phyloP scores from a whole-genome alignment of 1,139 yeast species.

The Debaryomyces udenii region DNA sequence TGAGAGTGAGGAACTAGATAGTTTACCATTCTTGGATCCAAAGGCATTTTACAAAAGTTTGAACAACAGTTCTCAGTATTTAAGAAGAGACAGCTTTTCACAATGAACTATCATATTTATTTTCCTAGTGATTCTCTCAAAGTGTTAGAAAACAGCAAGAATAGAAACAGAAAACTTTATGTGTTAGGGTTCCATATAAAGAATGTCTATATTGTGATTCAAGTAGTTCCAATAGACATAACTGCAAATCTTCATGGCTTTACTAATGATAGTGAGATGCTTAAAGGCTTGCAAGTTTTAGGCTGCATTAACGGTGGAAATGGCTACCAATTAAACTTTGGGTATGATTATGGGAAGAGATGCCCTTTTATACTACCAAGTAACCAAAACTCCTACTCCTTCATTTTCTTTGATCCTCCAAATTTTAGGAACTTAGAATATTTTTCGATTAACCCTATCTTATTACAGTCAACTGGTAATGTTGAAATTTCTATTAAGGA shows the following conservation, averaged over 20 bases:
- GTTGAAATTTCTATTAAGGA: conserved; percentile 11
- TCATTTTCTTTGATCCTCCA: conserved; percentile 75
- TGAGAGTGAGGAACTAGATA: conserved; percentile 15
- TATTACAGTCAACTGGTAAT: conserved; percentile 55
- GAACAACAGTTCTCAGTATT: conserved; percentile 47
- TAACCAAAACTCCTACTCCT: conserved; percentile 23
- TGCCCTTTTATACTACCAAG: conserved; percentile 13
- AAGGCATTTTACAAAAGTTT: conserved; percentile 37
- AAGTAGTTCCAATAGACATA: conserved; percentile 13
- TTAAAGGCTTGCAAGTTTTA: conserved; percentile 22
- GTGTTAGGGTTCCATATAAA: conserved; percentile 33
- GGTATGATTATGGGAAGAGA: conserved; percentile 9
- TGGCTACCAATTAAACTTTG: conserved; percentile 15
- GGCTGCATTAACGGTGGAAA: conserved; percentile 22
- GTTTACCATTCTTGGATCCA: conserved; percentile 19
- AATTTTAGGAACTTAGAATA: conserved; percentile 74
- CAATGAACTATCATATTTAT: conserved; percentile 35
- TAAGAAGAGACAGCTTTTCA: conserved; percentile 46
- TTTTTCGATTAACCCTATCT: conserved; percentile 73
- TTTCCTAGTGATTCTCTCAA: conserved; percentile 37
- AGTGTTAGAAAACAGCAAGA: conserved; percentile 12
- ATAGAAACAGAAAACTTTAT: conserved; percentile 11
- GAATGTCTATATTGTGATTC: conserved; percentile 31
- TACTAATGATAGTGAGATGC: not conserved
- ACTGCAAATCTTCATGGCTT: conserved; percentile 1